Base-by-base conservation (phyloP, 2,329 filamentous ascomycete genomes). In the Chaetomiaceae sp. region DNA sequence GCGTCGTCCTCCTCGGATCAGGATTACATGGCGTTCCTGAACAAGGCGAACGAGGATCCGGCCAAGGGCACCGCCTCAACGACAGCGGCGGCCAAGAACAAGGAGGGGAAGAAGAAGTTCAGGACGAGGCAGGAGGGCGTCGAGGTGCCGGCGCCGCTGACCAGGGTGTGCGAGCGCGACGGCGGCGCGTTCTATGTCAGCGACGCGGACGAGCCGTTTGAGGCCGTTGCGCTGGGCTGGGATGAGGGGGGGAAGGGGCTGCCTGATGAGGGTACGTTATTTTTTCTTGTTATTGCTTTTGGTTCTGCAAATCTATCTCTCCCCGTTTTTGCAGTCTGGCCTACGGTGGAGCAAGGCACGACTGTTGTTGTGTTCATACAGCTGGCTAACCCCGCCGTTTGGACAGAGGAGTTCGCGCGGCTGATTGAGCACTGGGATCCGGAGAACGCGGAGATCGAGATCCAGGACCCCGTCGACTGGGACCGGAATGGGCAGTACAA, bases 131-230 rank as follows among this genome's bases (percentile, higher is more conserved):
- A 80, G 56, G 58, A 71, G 50, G 73, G 75, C 53, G 72, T 75
- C 42, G 65, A 74, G 49, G 74, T 89, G 43, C 87, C 89, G 6
- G 65, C 70, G 40, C 66, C 68, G 3, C 72, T 90, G 43, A 65
- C 68, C 45, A 63, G 68, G 33, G 72, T 69, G 7, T 68, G 67
- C 44, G 70, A 83, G 49, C 76, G 73, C 24, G 58, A 84, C 47
- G 76, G 73, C 24, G 58, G 83, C 47, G 76, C 73, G 35, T 82
- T 84, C 61, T 95, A 93, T 65, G 66, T 78, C 14, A 93, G 84
- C 51, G 90, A 95, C 49, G 81, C 87, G 24, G 89, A 95, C 63
- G 88, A 94, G 71, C 83, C 84, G 4, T 95, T 95, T 65, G 81
- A 86, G 62, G 79, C 81, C 3, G 86, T 95, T 6, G 79, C 76